Evolutionary conservation across 306 rosid species (phyloP).

Genomic region (Ormosia emarginata): DNA sequence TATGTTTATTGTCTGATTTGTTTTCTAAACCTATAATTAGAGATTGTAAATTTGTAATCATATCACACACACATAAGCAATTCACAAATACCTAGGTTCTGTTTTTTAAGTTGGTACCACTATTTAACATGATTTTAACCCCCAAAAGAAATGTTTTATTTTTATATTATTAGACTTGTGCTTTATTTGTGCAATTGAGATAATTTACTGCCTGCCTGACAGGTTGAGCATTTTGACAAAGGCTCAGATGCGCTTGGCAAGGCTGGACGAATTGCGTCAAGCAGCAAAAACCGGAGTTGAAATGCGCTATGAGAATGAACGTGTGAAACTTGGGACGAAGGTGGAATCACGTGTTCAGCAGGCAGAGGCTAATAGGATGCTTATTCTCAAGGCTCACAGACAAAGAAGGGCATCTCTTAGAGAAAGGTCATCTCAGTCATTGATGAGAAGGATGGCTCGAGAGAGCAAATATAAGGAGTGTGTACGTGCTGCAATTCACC

Average conservation of each 20-base stretch:
- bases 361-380: conserved; percentile 90
- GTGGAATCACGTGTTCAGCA: conserved; percentile 85
- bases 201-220: conserved; percentile 29
- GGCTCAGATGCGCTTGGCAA: conserved; percentile 84
- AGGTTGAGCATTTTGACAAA: conserved; percentile 77
- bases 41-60: no score
- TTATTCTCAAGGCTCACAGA: conserved; percentile 66
- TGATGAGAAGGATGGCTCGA: conserved; percentile 71
- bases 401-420: conserved; percentile 82
- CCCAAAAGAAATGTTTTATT: neutral
- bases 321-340: conserved; percentile 65
- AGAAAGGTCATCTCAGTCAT: conserved; percentile 85
- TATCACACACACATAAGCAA: no score
- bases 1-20: neutral
- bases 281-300: conserved; percentile 81
- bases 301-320: conserved; percentile 66
- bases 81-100: no score
- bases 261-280: conserved; percentile 81
- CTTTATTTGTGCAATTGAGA: neutral
- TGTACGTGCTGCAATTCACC: conserved; percentile 81
- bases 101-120: neutral
- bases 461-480: conserved; percentile 88
- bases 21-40: no score
- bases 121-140: neutral
- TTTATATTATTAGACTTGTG: neutral